Evolutionary conservation across 306 rosid genomes (phyloP).

Genomic region (Cyamopsis tetragonoloba): DNA sequence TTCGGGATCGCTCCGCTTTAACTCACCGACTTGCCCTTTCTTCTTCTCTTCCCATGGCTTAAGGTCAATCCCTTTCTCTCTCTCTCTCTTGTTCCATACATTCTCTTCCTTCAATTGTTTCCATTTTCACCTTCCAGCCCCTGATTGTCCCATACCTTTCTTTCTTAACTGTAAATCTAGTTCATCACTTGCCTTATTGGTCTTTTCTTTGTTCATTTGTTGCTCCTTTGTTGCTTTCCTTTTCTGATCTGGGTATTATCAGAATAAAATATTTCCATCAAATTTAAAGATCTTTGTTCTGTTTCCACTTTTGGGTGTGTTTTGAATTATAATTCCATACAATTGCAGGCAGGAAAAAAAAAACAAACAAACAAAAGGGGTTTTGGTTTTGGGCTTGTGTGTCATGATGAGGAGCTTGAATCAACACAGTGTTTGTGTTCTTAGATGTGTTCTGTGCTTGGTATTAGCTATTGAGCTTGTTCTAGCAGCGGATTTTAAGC

Average conservation of each 20-base stretch:
- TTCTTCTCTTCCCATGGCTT: slow-evolving; percentile 14
- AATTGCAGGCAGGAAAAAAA: not conserved
- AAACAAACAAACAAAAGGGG: not conserved
- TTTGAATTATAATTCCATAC: not conserved
- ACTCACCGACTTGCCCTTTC: slow-evolving; percentile 24
- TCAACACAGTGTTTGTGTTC: slow-evolving; percentile 12
- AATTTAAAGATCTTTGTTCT: slow-evolving; percentile 13
- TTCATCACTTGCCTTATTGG: not conserved
- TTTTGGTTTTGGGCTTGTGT: slow-evolving; percentile 9
- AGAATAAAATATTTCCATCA: slow-evolving; percentile 18
- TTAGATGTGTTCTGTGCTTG: slow-evolving; percentile 35
- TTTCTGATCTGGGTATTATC: slow-evolving; percentile 30
- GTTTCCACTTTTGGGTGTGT: slow-evolving; percentile 21
- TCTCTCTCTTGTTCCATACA: not conserved
- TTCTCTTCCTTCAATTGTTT: not conserved
- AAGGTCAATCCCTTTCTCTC: slow-evolving; percentile 24
- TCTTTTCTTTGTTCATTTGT: slow-evolving; percentile 10
- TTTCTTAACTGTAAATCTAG: not conserved
- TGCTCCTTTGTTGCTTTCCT: not conserved
- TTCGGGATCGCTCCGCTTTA: slow-evolving; percentile 16
- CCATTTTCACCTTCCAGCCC: not conserved
- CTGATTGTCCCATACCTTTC: not conserved
- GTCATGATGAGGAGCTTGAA: slow-evolving; percentile 40
- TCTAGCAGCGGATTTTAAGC: slow-evolving; percentile 48
- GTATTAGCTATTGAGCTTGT: slow-evolving; percentile 31